Conservation (phyloP, 768 basidiomycete species). For the Cantharellus anzutake region DNA sequence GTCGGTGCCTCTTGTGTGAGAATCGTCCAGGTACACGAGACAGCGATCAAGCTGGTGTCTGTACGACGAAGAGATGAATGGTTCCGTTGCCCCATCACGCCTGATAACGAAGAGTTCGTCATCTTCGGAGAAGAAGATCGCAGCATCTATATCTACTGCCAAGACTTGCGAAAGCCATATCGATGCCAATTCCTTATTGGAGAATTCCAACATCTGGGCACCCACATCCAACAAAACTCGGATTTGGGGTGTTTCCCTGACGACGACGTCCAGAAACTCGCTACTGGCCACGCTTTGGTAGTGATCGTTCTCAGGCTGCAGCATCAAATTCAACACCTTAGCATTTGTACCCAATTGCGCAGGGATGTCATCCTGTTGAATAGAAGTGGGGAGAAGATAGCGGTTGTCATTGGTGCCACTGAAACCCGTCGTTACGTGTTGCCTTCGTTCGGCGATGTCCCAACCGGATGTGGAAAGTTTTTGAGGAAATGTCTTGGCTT, state of each 20-base stretch:
- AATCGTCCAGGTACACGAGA: constrained; percentile 3
- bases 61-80: constrained; percentile 1
- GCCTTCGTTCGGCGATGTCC: constrained; percentile 29
- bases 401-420: constrained; percentile 21
- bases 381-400: constrained; percentile 18
- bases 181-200: neutral
- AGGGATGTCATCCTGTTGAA: constrained; percentile 20
- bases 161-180: neutral
- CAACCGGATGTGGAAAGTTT: constrained; percentile 31
- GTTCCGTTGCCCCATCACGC: neutral
- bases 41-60: neutral
- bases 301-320: constrained; percentile 13
- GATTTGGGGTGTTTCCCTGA: neutral
- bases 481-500: constrained; percentile 28
- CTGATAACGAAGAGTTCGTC: neutral
- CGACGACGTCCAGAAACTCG: constrained; percentile 12
- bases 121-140: neutral
- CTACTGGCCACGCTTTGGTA: constrained; percentile 1
- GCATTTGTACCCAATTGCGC: constrained; percentile 31
- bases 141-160: neutral
- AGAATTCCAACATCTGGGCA: constrained; percentile 3
- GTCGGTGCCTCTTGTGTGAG: constrained; percentile 3
- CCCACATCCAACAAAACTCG: constrained; percentile 1
- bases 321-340: constrained; percentile 12
- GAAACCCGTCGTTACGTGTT: constrained; percentile 27